These are phyloP conservation scores for Hanseniaspora hatyaiensis DNA, from an alignment of 805 yeast species.

Conservation along the genomic window DNA sequence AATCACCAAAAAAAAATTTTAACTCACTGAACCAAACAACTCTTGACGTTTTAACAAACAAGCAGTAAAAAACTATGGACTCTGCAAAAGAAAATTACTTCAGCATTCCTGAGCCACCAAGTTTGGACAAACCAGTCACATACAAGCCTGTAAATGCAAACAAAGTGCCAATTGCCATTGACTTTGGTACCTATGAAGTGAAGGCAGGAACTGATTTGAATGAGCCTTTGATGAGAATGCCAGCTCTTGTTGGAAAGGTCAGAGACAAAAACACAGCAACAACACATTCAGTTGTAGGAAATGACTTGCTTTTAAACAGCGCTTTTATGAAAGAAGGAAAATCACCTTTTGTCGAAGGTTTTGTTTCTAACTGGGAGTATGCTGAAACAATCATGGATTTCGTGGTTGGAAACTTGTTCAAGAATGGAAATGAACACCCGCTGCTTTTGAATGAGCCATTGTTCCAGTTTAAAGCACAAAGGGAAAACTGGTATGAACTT, in stretches of 20 bases:
- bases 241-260: conserved; percentile 56
- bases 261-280: conserved; percentile 63
- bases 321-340: conserved; percentile 55
- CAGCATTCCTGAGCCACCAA: background rate
- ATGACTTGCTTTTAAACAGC: conserved; percentile 65
- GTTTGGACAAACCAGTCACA: background rate
- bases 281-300: conserved; percentile 65
- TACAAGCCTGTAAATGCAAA: background rate
- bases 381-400: conserved; percentile 76
- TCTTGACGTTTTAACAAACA: too few relatives aligned
- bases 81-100: too few relatives aligned
- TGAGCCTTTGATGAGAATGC: conserved; percentile 43
- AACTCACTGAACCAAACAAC: too few relatives aligned
- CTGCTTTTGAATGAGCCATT: conserved; percentile 68
- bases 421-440: conserved; percentile 59
- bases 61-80: too few relatives aligned
- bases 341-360: conserved; percentile 76
- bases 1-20: too few relatives aligned
- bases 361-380: conserved; percentile 86
- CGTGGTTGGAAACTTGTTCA: conserved; percentile 62
- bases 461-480: conserved; percentile 57
- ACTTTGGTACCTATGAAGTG: conserved; percentile 58
- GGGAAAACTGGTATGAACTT: conserved; percentile 66
- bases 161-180: conserved; percentile 71
- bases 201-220: conserved; percentile 45